phyloP scores from a whole-genome alignment of 2,329 filamentous ascomycete genomes.

The Metarhizium anisopliae region DNA sequence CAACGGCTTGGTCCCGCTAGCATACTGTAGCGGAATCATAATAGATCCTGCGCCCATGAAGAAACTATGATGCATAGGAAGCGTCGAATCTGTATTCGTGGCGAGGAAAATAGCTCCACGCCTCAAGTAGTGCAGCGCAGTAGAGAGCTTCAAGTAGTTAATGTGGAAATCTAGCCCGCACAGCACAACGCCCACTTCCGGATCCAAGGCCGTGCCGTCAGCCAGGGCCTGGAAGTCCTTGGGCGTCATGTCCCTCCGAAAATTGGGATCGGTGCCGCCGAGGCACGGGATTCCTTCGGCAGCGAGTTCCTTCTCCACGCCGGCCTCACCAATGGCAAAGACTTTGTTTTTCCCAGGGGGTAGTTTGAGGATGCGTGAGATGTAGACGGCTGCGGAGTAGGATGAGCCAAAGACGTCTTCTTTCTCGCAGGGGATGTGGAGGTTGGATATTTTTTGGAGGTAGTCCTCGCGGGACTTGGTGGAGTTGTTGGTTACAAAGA shows the following conservation, averaged over 20 bases:
- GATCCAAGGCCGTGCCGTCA: constrained; percentile 67
- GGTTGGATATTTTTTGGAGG: constrained; percentile 74
- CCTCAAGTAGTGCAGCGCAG: constrained; percentile 78
- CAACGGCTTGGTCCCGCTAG: constrained; percentile 59
- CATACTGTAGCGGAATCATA: constrained; percentile 67
- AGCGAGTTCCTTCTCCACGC: constrained; percentile 80
- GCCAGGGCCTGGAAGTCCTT: constrained; percentile 76
- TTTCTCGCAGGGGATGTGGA: constrained; percentile 70
- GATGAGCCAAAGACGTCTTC: constrained; percentile 95
- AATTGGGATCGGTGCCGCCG: constrained; percentile 75
- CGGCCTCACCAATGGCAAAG: constrained; percentile 83
- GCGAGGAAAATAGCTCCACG: constrained; percentile 80
- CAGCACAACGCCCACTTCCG: constrained; percentile 82
- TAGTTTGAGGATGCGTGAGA: constrained; percentile 80
- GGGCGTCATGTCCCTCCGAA: constrained; percentile 67
- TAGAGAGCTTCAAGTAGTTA: constrained; percentile 86
- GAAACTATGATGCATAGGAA: constrained; percentile 71
- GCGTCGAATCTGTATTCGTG: constrained; percentile 85
- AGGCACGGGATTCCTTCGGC: constrained; percentile 72
- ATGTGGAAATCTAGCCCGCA: constrained; percentile 88
- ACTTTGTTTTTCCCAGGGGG: constrained; percentile 80
- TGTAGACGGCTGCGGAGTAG: constrained; percentile 93
- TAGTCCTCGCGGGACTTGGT: constrained; percentile 93
- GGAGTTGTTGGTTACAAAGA: constrained; percentile 98
- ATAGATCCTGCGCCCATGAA: constrained; percentile 89